Percentiles rank a stretch among this genome's conserved stretches.
Evolutionary conservation across 2,329 filamentous ascomycete species (phyloP).

Genomic region (Colletotrichum gigasporum): DNA sequence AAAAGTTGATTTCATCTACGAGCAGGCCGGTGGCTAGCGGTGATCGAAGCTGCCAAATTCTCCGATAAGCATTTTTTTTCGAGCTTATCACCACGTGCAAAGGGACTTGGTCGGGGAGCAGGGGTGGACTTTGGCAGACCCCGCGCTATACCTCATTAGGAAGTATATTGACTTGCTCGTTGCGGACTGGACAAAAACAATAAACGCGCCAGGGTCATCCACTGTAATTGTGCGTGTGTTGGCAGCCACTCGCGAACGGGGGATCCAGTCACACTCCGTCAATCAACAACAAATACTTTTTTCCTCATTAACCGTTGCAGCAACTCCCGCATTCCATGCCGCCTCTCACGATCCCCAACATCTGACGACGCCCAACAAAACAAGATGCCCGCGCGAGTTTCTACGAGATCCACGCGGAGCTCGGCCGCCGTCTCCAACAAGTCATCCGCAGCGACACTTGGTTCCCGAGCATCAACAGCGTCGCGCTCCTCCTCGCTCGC

Average conservation of each 20-base stretch:
- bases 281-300: conserved; percentile 23
- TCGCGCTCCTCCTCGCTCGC: conserved; percentile 57
- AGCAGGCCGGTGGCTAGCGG: not conserved
- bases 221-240: conserved; percentile 25
- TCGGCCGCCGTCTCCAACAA: conserved; percentile 53
- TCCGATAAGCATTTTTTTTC: conserved; percentile 32
- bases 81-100: conserved; percentile 32
- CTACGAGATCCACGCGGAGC: conserved; percentile 56
- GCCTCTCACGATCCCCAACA: not conserved
- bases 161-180: conserved; percentile 32
- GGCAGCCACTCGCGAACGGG: conserved; percentile 1
- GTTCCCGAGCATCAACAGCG: conserved; percentile 53
- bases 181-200: conserved; percentile 30
- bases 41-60: conserved; percentile 9
- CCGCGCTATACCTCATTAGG: conserved; percentile 32
- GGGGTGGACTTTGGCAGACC: conserved; percentile 10
- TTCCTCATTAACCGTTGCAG: conserved; percentile 13
- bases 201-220: conserved; percentile 29
- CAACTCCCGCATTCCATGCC: not conserved
- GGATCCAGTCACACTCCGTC: not conserved
- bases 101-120: not conserved
- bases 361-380: not conserved
- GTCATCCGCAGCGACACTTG: conserved; percentile 46
- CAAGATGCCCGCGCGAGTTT: conserved; percentile 60
- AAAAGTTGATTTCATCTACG: conserved; percentile 15